A percentile compares a stretch with the other conserved stretches of the same genome.
Conservation (phyloP, 345 rosid genomes). For the Hypericum androsaemum region DNA sequence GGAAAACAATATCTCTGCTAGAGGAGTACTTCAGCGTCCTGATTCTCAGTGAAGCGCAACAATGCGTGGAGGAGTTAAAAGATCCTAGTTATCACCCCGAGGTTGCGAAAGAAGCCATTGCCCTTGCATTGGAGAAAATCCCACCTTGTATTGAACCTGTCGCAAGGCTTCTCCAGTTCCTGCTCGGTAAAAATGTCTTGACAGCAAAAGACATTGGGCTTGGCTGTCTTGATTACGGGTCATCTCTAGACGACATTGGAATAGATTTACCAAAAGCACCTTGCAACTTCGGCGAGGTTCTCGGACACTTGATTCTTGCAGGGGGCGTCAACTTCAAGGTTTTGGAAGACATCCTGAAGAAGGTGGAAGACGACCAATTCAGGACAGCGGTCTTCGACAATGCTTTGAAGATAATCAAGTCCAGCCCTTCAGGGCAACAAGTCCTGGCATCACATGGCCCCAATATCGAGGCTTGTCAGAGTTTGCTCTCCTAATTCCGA, state of each 20-base stretch:
- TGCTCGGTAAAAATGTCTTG: constrained; percentile 40
- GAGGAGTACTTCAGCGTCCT: constrained; percentile 59
- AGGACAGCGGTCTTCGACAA: constrained; percentile 34
- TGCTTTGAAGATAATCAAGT: constrained; percentile 14
- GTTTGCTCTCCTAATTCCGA: constrained; percentile 11
- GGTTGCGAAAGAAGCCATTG: constrained; percentile 70
- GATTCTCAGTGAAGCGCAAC: constrained; percentile 58
- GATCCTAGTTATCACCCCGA: constrained; percentile 61
- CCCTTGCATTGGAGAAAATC: constrained; percentile 59
- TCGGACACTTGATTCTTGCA: constrained; percentile 48
- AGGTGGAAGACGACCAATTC: constrained; percentile 51
- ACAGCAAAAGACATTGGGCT: constrained; percentile 40
- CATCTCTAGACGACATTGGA: constrained; percentile 64
- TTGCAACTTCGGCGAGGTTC: constrained; percentile 56
- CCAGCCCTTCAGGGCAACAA: constrained; percentile 20
- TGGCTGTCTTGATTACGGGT: constrained; percentile 62
- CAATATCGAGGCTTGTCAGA: constrained; percentile 26
- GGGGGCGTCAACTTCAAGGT: constrained; percentile 39
- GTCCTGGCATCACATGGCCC: constrained; percentile 24
- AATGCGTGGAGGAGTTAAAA: constrained; percentile 60
- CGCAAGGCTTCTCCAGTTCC: constrained; percentile 36
- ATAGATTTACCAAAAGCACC: constrained; percentile 86
- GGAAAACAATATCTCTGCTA: constrained; percentile 52
- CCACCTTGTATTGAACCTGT: constrained; percentile 50
- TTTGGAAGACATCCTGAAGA: constrained; percentile 51